Evolutionary conservation across 176 grass and related monocot genomes (phyloP).

Genomic region (Aegilops longissima): DNA sequence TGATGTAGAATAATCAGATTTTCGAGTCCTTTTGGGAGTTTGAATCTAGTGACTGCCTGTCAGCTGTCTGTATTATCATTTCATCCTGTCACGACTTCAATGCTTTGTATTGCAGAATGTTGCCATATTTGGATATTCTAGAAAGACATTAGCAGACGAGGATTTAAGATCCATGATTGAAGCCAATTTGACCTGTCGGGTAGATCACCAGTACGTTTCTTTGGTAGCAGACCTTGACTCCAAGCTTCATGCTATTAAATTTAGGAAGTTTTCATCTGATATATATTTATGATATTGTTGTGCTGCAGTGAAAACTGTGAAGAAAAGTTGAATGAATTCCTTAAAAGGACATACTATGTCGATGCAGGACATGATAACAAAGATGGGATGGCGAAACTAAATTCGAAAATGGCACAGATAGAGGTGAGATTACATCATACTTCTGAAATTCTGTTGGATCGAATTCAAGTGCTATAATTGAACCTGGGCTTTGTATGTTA

Average conservation of each 20-base stretch:
- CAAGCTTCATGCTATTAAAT: background rate
- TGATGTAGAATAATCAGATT: background rate
- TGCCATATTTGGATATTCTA: slow-evolving; percentile 96
- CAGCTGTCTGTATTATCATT: background rate
- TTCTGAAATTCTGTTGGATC: background rate
- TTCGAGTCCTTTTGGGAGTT: background rate
- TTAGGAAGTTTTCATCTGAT: background rate
- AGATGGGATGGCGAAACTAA: slow-evolving; percentile 85
- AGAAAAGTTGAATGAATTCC: slow-evolving; percentile 84
- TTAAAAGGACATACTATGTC: slow-evolving; percentile 78
- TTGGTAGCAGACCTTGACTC: slow-evolving; percentile 23
- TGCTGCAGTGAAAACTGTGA: slow-evolving; percentile 86
- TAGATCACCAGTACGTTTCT: slow-evolving; percentile 85
- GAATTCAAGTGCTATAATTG: background rate
- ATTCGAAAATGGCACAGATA: slow-evolving; percentile 67
- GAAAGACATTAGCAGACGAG: slow-evolving; percentile 67
- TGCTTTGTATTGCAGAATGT: slow-evolving; percentile 65
- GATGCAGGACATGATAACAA: slow-evolving; percentile 77
- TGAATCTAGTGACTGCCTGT: background rate
- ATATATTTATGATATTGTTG: slow-evolving; percentile 15
- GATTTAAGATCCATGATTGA: slow-evolving; percentile 84
- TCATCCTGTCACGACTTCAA: slow-evolving; percentile 22
- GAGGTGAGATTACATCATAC: slow-evolving; percentile 39
- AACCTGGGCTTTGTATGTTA: background rate
- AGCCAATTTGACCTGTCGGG: slow-evolving; percentile 86